These are phyloP conservation scores for Yamadazyma songkhlaensis DNA, from an alignment of 1,139 yeast species.

Conservation along the genomic window DNA sequence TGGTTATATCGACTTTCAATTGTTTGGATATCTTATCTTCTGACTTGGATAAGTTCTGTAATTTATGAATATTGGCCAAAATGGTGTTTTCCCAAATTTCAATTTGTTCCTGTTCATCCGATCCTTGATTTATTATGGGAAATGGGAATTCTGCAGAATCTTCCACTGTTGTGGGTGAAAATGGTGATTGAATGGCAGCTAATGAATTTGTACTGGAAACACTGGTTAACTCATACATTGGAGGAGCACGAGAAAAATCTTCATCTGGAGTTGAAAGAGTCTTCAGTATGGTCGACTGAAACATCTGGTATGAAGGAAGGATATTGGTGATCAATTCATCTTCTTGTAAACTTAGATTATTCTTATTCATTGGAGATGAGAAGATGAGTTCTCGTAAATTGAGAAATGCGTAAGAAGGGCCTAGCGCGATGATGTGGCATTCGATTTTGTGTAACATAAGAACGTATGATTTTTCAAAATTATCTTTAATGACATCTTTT, in stretches of 20 bases:
- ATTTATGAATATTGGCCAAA: slow-evolving; percentile 41
- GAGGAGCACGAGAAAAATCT: slow-evolving; percentile 42
- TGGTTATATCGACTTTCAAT: slow-evolving; percentile 30
- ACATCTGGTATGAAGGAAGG: slow-evolving; percentile 48
- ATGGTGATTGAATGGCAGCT: slow-evolving; percentile 19
- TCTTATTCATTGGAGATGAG: neutral
- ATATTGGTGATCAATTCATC: slow-evolving; percentile 39
- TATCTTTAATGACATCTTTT: too few species aligned
- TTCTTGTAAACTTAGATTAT: slow-evolving; percentile 11
- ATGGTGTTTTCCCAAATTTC: slow-evolving; percentile 45
- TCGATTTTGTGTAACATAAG: too few species aligned
- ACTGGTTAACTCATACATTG: slow-evolving; percentile 41
- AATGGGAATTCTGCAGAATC: slow-evolving; percentile 14
- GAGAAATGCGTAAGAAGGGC: too few species aligned
- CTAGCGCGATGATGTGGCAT: too few species aligned
- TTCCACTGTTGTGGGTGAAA: slow-evolving; percentile 10
- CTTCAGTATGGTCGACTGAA: slow-evolving; percentile 42
- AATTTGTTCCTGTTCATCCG: slow-evolving; percentile 22
- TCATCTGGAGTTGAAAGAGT: slow-evolving; percentile 38
- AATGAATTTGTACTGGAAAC: slow-evolving; percentile 20
- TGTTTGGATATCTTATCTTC: slow-evolving; percentile 24
- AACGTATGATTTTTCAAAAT: too few species aligned
- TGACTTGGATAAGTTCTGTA: slow-evolving; percentile 32
- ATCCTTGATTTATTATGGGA: slow-evolving; percentile 13
- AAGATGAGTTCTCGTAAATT: neutral